Conservation (phyloP, 2,329 filamentous ascomycete genomes). For the Cladorrhinum sp. region DNA sequence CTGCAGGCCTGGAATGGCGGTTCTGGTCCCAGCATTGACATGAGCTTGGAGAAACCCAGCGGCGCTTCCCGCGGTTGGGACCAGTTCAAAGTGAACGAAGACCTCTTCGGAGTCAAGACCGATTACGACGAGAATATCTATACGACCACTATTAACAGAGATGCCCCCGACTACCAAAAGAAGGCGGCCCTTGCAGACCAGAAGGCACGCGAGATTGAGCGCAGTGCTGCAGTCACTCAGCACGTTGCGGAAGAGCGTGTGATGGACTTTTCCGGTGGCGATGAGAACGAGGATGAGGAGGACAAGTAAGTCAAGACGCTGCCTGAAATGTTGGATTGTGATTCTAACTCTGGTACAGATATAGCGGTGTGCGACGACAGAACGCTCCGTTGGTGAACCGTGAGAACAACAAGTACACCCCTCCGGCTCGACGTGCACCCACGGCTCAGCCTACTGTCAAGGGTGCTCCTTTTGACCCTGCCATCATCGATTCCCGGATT, state of each 20-base stretch:
- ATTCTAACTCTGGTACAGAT: constrained; percentile 48
- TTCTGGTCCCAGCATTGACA: constrained; percentile 58
- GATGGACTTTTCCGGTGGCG: constrained; percentile 59
- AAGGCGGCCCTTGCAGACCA: constrained; percentile 74
- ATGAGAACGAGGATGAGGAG: constrained; percentile 79
- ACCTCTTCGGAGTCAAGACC: constrained; percentile 80
- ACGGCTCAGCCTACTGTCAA: constrained; percentile 69
- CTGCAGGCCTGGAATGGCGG: constrained; percentile 81
- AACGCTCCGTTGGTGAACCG: constrained; percentile 53
- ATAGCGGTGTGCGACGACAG: constrained; percentile 83
- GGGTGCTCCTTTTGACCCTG: constrained; percentile 77
- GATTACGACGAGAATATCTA: constrained; percentile 95
- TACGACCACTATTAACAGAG: constrained; percentile 85
- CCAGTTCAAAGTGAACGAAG: constrained; percentile 88
- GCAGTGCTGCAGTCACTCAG: constrained; percentile 66
- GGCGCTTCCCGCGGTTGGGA: constrained; percentile 65
- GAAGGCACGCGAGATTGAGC: constrained; percentile 87
- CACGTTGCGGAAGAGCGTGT: constrained; percentile 90
- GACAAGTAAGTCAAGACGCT: constrained; percentile 64
- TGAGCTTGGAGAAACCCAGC: constrained; percentile 65
- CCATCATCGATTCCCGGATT: constrained; percentile 86
- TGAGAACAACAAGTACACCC: constrained; percentile 80
- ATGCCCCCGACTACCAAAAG: constrained; percentile 75
- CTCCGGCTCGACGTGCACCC: constrained; percentile 80
- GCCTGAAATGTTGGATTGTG: neutral